These are phyloP conservation scores for Dactylonectria estremocensis DNA, from an alignment of 2,329 filamentous ascomycete species.

Conservation along the genomic window DNA sequence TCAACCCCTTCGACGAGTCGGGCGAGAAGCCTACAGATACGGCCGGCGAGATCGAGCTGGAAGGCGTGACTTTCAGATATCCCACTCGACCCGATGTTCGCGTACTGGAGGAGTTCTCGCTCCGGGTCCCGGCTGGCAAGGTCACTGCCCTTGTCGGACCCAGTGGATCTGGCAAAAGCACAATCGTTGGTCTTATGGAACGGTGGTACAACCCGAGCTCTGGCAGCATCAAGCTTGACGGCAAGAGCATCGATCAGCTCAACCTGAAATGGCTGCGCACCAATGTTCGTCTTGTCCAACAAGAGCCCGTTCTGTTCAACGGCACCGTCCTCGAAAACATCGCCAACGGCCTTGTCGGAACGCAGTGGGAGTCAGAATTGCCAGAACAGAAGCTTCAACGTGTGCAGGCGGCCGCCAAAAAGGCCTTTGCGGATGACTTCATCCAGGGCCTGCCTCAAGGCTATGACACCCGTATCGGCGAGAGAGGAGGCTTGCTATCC, in stretches of 20 bases:
- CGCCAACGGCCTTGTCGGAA: slow-evolving; percentile 60
- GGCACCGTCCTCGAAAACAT: slow-evolving; percentile 67
- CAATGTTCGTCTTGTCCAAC: slow-evolving; percentile 56
- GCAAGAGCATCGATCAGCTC: slow-evolving; percentile 49
- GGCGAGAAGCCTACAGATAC: slow-evolving; percentile 51
- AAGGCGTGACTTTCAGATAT: slow-evolving; percentile 61
- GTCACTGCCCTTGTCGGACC: slow-evolving; percentile 58
- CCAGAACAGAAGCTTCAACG: slow-evolving; percentile 54
- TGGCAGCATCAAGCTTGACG: slow-evolving; percentile 56
- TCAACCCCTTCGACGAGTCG: slow-evolving; percentile 52
- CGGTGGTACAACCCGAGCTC: slow-evolving; percentile 55
- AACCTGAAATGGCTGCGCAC: slow-evolving; percentile 58
- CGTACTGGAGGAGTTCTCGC: slow-evolving; percentile 59
- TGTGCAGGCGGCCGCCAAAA: slow-evolving; percentile 60
- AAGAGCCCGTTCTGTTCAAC: slow-evolving; percentile 52
- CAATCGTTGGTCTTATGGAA: slow-evolving; percentile 56
- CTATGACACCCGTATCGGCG: slow-evolving; percentile 72
- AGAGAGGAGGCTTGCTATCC: slow-evolving; percentile 72
- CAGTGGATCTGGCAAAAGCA: slow-evolving; percentile 57
- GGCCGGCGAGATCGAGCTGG: slow-evolving; percentile 54
- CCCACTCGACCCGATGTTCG: slow-evolving; percentile 59
- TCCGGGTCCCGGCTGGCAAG: slow-evolving; percentile 61
- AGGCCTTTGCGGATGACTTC: slow-evolving; percentile 64
- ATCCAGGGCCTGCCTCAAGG: slow-evolving; percentile 62
- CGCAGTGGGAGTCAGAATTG: background rate